Percentiles rank a stretch among this genome's conserved stretches.
Conservation (phyloP, 2,329 filamentous ascomycete species). For the Leptographium lundbergii region DNA sequence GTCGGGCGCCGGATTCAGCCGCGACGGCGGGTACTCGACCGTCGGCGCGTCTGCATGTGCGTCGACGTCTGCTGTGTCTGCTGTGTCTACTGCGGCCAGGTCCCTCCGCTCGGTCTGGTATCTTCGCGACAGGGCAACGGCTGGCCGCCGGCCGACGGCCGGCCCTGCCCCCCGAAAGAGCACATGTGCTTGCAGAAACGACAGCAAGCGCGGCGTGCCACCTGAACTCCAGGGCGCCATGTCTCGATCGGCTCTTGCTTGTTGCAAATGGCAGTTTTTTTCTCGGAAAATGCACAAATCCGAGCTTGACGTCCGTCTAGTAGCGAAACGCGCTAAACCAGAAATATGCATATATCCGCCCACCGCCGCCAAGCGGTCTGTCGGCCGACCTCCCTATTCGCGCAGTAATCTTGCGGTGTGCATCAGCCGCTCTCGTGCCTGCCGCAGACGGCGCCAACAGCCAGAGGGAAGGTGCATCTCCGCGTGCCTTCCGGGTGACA, state of each 20-base stretch:
- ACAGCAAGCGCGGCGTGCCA: constrained; percentile 24
- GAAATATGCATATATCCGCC: background rate
- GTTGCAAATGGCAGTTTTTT: background rate
- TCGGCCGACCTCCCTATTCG: background rate
- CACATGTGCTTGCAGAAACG: constrained; percentile 39
- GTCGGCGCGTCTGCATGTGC: background rate
- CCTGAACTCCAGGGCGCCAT: constrained; percentile 31
- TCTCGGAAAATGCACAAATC: background rate
- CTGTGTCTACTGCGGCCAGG: no score
- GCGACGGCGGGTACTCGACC: constrained; percentile 26
- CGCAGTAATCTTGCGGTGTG: background rate
- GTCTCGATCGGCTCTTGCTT: background rate
- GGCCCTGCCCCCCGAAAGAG: constrained; percentile 16
- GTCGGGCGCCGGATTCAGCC: constrained; percentile 69
- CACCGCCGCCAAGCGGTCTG: background rate
- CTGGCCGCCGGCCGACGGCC: background rate
- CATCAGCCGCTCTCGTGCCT: background rate
- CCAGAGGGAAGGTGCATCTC: background rate
- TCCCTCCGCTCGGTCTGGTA: constrained; percentile 2
- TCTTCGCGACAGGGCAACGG: background rate
- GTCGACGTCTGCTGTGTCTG: background rate
- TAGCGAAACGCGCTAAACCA: background rate
- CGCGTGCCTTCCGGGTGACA: background rate
- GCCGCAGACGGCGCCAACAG: background rate
- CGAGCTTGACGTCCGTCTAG: background rate